A percentile compares a stretch with the other conserved stretches of the same genome.
Evolutionary conservation across 768 basidiomycete genomes (phyloP).

Genomic region (Calocera viscosa): DNA sequence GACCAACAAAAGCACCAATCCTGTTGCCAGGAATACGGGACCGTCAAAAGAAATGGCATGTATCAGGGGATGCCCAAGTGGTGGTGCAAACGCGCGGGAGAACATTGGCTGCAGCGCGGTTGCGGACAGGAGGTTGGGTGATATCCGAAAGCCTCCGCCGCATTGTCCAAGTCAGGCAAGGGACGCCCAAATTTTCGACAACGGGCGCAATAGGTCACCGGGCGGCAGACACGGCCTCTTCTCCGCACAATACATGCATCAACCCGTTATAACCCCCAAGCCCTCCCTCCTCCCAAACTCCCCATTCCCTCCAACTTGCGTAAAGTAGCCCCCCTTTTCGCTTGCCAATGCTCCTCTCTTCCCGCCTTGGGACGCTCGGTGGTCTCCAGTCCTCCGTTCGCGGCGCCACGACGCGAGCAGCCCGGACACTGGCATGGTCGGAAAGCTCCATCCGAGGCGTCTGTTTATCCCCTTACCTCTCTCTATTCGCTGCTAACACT

Average conservation of each 20-base stretch:
- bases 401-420: neutral
- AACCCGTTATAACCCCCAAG: neutral
- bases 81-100: constrained; percentile 1
- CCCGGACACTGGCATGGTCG: neutral
- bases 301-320: neutral
- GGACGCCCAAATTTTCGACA: constrained; percentile 1
- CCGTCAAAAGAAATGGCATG: neutral
- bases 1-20: neutral
- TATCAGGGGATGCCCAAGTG: neutral
- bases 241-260: constrained; percentile 5
- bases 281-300: neutral
- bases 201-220: neutral
- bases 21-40: neutral
- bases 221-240: constrained; percentile 2
- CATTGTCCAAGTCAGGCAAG: neutral
- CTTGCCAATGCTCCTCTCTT: neutral
- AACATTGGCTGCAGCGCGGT: neutral
- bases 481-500: neutral
- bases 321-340: neutral
- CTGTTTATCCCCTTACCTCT: neutral
- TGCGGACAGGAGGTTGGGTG: neutral
- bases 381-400: neutral
- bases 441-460: neutral
- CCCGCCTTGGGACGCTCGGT: neutral
- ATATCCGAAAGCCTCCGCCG: neutral